Base-by-base conservation (phyloP, 2,329 filamentous ascomycete species). In the Fusarium paranaense region DNA sequence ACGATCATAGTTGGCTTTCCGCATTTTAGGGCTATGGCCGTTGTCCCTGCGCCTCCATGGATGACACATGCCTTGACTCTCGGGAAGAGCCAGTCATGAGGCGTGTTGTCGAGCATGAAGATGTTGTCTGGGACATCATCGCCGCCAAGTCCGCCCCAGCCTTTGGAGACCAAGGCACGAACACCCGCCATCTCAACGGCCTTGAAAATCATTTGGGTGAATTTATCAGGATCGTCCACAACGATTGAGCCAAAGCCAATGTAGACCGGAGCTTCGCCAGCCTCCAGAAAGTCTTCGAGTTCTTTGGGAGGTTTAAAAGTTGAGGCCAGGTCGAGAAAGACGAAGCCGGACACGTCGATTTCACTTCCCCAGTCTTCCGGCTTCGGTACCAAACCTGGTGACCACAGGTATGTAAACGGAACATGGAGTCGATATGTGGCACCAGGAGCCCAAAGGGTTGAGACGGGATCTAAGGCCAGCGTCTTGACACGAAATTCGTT, bases 221-320 rank as follows among this genome's bases (percentile, higher is more conserved):
- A 92, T 3, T 81, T 83, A 57, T 93, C 88, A 0, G 92, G 89
- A 74, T 95, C 90, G 62, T 95, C 92, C 2, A 95, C 90, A 0
- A 95, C 92, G 66, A 95, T 94, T 0, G 90, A 92, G 0, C 93
- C 93, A 72, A 95, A 95, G 0, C 93, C 93, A 59, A 95, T 94
- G 72, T 95, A 95, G 2, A 95, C 85, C 0, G 92, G 92, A 4
- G 86, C 83, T 2, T 90, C 86, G 1, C 89, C 90, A 6, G 82
- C 85, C 22, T 85, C 83, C 7, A 93, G 80, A 64, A 93, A 94
- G 9, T 85, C 79, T 3, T 83, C 81, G 0, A 94, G 83, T 1
- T 87, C 85, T 3, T 86, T 81, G 0, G 90, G 89, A 0, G 92
- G 91, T 22, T 86, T 82, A 76, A 90, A 93, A 2, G 86, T 85